Conservation (phyloP, 495 filamentous ascomycete species). For the Talaromyces borbonicus region DNA sequence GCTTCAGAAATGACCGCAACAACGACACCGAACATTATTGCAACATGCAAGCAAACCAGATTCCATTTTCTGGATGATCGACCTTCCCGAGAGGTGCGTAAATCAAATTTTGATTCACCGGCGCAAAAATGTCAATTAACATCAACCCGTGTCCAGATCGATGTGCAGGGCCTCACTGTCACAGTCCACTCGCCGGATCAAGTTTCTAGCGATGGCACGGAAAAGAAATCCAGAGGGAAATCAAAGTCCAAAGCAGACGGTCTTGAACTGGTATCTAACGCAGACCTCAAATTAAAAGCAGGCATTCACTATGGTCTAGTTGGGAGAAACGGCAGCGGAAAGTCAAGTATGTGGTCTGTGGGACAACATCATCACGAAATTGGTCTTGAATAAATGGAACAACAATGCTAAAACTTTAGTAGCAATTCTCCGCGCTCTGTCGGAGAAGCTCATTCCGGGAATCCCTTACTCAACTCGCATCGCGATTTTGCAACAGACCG, state of each 20-base stretch:
- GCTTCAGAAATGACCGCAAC: slow-evolving; percentile 2
- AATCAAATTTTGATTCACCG: not conserved
- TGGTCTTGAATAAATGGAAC: too few relatives aligned
- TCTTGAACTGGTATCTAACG: slow-evolving; percentile 58
- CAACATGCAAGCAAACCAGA: slow-evolving; percentile 38
- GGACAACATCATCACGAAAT: too few relatives aligned
- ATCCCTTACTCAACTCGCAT: slow-evolving; percentile 60
- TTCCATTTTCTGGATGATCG: slow-evolving; percentile 35
- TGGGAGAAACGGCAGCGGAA: slow-evolving; percentile 71
- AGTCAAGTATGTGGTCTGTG: slow-evolving; percentile 55
- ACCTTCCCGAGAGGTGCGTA: slow-evolving; percentile 28
- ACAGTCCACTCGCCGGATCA: slow-evolving; percentile 37
- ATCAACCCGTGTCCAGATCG: slow-evolving; percentile 38
- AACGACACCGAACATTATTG: slow-evolving; percentile 25
- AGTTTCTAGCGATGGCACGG: slow-evolving; percentile 17
- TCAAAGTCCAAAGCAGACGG: slow-evolving; percentile 42
- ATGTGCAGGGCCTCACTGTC: slow-evolving; percentile 57
- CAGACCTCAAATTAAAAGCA: slow-evolving; percentile 56
- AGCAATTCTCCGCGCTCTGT: slow-evolving; percentile 66
- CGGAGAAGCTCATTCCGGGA: slow-evolving; percentile 68
- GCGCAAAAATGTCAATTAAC: not conserved
- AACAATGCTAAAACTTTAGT: not conserved
- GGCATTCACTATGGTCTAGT: slow-evolving; percentile 64
- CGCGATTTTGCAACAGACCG: slow-evolving; percentile 63
- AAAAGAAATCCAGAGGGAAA: slow-evolving; percentile 39